Conservation (phyloP, 768 basidiomycete species). For the Strobilomyces confusus region DNA sequence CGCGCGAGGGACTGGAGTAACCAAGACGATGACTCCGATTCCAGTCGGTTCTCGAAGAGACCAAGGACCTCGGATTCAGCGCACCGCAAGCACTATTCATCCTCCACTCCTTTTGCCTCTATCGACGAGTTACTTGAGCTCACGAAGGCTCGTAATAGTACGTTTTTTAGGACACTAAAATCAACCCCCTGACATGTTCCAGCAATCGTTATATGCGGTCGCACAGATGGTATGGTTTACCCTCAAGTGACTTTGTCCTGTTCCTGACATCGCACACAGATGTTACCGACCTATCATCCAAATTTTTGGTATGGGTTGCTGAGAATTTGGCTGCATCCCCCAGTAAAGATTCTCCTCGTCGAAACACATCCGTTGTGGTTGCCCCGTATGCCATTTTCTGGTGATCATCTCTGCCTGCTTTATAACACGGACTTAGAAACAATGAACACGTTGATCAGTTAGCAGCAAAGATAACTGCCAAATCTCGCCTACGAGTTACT, state of each 20-base stretch:
- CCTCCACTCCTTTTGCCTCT: neutral
- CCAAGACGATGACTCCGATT: slow-evolving; percentile 3
- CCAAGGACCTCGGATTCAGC: neutral
- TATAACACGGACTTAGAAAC: slow-evolving; percentile 10
- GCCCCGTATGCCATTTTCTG: slow-evolving; percentile 13
- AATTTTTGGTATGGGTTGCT: slow-evolving; percentile 19
- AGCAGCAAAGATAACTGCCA: slow-evolving; percentile 10
- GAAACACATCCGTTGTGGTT: slow-evolving; percentile 17
- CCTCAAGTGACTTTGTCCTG: neutral
- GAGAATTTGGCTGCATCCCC: neutral
- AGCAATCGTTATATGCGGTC: slow-evolving; percentile 22
- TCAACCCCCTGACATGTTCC: neutral
- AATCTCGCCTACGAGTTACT: slow-evolving; percentile 16
- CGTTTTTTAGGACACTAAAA: neutral
- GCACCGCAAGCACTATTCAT: neutral
- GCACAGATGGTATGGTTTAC: slow-evolving; percentile 15
- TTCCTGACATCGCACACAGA: slow-evolving; percentile 13
- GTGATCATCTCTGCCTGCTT: neutral
- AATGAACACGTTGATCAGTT: slow-evolving; percentile 11
- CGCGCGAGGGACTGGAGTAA: slow-evolving; percentile 8
- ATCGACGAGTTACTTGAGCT: slow-evolving; percentile 15
- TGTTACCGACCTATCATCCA: slow-evolving; percentile 13
- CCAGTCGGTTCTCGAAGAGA: slow-evolving; percentile 9
- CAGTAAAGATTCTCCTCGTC: neutral
- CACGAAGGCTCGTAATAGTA: slow-evolving; percentile 21